Base-by-base conservation (phyloP, 2,329 filamentous ascomycete genomes). In the Fusarium guadeloupense region DNA sequence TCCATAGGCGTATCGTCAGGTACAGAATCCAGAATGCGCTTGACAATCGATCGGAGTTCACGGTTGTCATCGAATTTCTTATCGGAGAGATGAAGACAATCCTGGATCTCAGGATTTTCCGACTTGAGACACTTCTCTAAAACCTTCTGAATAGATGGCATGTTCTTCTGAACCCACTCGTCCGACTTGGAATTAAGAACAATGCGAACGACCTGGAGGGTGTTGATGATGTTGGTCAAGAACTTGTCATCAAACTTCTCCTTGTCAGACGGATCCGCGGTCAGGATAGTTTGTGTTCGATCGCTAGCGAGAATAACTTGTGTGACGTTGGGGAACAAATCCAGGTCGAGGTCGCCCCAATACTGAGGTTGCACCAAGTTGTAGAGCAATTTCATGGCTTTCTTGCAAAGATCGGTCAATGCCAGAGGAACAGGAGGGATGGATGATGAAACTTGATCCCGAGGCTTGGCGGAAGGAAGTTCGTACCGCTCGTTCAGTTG, bases 341-440 rank as follows among this genome's bases (percentile, higher is more conserved):
- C 94, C 17, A 98, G 83, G 43, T 97, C 93, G 28, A 97, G 81
- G 70, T 98, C 93, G 30, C 88, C 90, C 96, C 95, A 99, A 71
- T 93, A 93, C 31, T 89, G 87, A 14, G 92, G 89, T 54, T 94
- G 92, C 20, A 99, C 81, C 31, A 99, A 83, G 69, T 95, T 93
- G 66, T 91, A 86, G 17, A 99, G 82, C 44, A 98, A 81, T 17
- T 88, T 82, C 69, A 98, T 85, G 2, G 93, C 89, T 75, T 92
- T 96, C 75, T 90, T 92, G 74, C 92, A 91, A 66, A 96, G 89
- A 53, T 98, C 94, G 3, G 86, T 87, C 40, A 87, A 84, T 19
- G 84, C 80, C 9, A 85, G 73, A 13, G 84, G 78, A 16, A 83
- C 74, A 42, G 81, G 78, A 28, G 69, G 59, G 5, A 80, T 80